Conservation (phyloP, 257 asterid species). For the Primulina tabacum region DNA sequence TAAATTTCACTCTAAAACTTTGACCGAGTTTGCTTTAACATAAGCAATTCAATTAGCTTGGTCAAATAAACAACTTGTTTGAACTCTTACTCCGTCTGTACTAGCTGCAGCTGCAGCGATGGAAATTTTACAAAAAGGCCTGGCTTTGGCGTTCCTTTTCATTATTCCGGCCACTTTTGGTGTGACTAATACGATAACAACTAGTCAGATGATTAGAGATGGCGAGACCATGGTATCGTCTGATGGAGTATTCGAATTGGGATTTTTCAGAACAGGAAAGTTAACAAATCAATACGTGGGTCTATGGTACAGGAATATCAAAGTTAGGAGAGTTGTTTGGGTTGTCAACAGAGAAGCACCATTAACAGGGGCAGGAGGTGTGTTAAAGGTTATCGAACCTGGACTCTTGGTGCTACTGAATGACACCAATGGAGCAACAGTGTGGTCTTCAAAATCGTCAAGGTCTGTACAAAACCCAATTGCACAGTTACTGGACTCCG, state of each 20-base stretch:
- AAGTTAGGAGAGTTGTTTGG: conserved; percentile 34
- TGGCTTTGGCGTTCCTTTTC: neutral
- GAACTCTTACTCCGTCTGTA: no score
- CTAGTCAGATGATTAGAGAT: conserved; percentile 23
- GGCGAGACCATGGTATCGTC: conserved; percentile 42
- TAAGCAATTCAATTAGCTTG: no score
- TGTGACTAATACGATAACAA: conserved; percentile 22
- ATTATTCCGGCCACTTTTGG: neutral
- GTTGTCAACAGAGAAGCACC: conserved; percentile 41
- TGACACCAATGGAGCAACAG: conserved; percentile 3
- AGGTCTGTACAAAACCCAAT: conserved; percentile 24
- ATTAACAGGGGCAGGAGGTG: conserved; percentile 19
- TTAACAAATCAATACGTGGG: conserved; percentile 35
- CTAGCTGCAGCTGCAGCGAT: neutral
- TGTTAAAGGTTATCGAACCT: conserved; percentile 24
- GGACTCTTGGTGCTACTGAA: conserved; percentile 34
- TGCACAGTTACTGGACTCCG: conserved; percentile 33
- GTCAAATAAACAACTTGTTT: no score
- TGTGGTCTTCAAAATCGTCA: conserved; percentile 22
- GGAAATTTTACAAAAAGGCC: conserved; percentile 19
- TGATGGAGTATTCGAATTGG: conserved; percentile 38
- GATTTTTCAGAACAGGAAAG: conserved; percentile 39
- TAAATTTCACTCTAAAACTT: no score
- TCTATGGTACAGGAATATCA: conserved; percentile 39
- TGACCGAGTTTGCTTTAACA: no score